Percentiles rank a stretch among this genome's conserved stretches.
These are phyloP conservation scores for Ophiostoma ulmi DNA, from an alignment of 2,329 filamentous ascomycete species.

Conservation along the genomic window DNA sequence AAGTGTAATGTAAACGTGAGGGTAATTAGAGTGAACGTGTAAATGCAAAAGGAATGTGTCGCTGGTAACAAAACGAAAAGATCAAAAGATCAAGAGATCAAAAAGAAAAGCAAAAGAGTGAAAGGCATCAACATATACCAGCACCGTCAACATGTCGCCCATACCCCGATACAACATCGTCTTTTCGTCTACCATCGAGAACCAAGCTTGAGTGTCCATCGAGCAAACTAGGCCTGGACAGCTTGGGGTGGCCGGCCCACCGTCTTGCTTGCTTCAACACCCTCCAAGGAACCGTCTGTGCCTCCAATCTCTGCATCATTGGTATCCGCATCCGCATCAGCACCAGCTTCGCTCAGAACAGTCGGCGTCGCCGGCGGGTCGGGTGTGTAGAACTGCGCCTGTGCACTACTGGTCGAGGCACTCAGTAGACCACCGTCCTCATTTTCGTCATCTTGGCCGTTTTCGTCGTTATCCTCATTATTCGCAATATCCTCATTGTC, in stretches of 20 bases:
- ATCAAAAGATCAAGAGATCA: slow-evolving; percentile 7
- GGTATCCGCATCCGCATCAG: not conserved
- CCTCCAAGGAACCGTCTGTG: not conserved
- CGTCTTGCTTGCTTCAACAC: not conserved
- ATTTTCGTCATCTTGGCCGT: slow-evolving; percentile 28
- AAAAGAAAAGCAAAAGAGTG: not conserved
- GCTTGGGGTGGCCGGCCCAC: slow-evolving; percentile 15
- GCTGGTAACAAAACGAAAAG: slow-evolving; percentile 6
- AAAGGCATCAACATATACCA: not conserved
- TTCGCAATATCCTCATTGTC: not conserved
- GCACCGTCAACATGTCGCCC: not conserved
- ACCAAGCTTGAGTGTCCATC: not conserved
- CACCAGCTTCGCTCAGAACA: not conserved
- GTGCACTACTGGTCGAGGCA: slow-evolving; percentile 24
- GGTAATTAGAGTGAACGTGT: not conserved
- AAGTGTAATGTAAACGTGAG: not conserved
- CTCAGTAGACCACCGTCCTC: slow-evolving; percentile 28
- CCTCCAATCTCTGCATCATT: not conserved
- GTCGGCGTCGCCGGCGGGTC: slow-evolving; percentile 37
- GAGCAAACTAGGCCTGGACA: slow-evolving; percentile 18
- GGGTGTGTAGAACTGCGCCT: slow-evolving; percentile 40
- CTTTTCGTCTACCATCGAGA: not conserved
- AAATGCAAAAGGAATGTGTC: not conserved
- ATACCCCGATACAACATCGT: not conserved
- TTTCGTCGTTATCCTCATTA: slow-evolving; percentile 18